Conservation (phyloP, 2,329 filamentous ascomycete species). For the Talaromyces sp. region DNA sequence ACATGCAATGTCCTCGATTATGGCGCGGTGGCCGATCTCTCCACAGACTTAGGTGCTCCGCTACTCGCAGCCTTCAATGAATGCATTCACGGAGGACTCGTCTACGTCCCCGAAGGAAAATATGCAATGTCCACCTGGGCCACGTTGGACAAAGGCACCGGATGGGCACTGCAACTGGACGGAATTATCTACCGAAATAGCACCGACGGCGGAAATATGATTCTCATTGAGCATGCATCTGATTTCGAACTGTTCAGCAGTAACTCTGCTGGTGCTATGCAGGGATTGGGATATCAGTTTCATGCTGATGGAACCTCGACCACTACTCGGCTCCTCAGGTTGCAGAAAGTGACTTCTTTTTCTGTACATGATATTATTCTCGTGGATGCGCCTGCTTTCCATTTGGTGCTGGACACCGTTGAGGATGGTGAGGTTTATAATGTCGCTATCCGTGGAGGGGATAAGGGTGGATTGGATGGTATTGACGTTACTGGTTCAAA, state of each 20-base stretch:
- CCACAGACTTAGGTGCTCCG: slow-evolving; percentile 51
- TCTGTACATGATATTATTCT: slow-evolving; percentile 51
- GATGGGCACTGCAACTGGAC: slow-evolving; percentile 53
- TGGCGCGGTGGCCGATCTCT: slow-evolving; percentile 50
- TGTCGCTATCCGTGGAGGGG: slow-evolving; percentile 53
- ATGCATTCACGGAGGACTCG: slow-evolving; percentile 51
- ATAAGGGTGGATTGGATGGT: slow-evolving; percentile 55
- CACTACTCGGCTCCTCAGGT: slow-evolving; percentile 47
- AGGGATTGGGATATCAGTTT: slow-evolving; percentile 52
- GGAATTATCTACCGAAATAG: slow-evolving; percentile 54
- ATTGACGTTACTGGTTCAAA: slow-evolving; percentile 55
- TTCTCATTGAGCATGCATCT: slow-evolving; percentile 49
- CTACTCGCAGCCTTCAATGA: slow-evolving; percentile 49
- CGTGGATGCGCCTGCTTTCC: slow-evolving; percentile 51
- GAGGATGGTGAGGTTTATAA: slow-evolving; percentile 55
- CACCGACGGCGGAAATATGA: slow-evolving; percentile 52
- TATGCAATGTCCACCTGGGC: slow-evolving; percentile 53
- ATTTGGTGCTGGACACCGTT: slow-evolving; percentile 51
- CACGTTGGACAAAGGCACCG: slow-evolving; percentile 45
- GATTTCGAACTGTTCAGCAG: slow-evolving; percentile 56
- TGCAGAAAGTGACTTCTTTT: slow-evolving; percentile 47
- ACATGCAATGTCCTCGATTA: slow-evolving; percentile 54
- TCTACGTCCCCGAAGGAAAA: slow-evolving; percentile 50
- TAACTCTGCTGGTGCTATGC: slow-evolving; percentile 51
- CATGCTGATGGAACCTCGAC: slow-evolving; percentile 39